Evolutionary conservation across 1,284 basidiomycete genomes (phyloP), one percentile per base, ranked within the genome.

Genomic region (Ganoderma leucocontextum): DNA sequence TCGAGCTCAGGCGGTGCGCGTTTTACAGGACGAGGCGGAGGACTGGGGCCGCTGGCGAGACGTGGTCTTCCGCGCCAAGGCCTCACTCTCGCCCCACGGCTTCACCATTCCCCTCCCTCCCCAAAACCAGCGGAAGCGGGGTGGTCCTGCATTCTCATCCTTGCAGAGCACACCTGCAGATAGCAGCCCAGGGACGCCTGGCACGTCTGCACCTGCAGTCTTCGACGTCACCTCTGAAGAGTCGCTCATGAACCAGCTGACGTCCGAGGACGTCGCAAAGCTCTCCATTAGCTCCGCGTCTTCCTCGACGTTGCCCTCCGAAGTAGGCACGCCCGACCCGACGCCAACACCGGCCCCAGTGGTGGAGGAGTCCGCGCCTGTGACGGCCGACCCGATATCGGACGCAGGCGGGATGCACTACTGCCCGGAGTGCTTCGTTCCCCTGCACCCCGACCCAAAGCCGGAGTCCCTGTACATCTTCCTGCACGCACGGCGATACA

Each of bases 401-500:
- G 63, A 60, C 44, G 59, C 59, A 19, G 63, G 60, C 33, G 75
- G 76, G 10, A 73, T 80, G 65, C 76, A 86, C 25, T 95, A 93
- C 78, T 98, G 96, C 78, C 82, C 87, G 0, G 92, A 95, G 76
- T 98, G 96, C 78, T 97, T 93, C 79, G 84, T 97, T 38, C 96
- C 96, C 17, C 81, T 98, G 10, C 90, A 96, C 64, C 94, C 95
- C 9, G 96, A 98, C 80, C 96, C 96, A 0, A 90, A 89, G 76
- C 95, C 95, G 2, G 94, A 96, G 78, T 90, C 89, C 69, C 82
- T 98, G 67, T 98, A 95, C 80, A 98, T 98, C 73, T 98, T 96
- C 82, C 82, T 98, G 74, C 96, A 98, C 78, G 96, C 96, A 13
- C 81, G 94, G 75, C 85, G 89, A 74, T 98, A 96, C 80, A 93